phyloP scores from a whole-genome alignment of 257 asterid species.

The Thymus mandschuricus region DNA sequence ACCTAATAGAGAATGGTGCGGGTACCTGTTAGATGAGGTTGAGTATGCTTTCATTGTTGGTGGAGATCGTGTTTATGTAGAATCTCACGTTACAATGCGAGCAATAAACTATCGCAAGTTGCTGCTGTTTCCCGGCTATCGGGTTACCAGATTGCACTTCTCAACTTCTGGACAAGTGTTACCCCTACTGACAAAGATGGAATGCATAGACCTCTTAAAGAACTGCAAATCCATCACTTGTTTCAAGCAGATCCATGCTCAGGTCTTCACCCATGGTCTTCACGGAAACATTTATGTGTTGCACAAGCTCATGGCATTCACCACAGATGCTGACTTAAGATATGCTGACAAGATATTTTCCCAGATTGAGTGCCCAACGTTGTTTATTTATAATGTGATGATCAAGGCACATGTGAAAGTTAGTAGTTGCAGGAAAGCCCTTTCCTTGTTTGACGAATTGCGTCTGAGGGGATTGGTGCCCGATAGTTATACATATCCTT shows the following conservation, averaged over 20 bases:
- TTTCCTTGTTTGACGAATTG: constrained; percentile 70
- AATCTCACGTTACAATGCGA: constrained; percentile 25
- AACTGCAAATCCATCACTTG: constrained; percentile 62
- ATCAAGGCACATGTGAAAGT: constrained; percentile 62
- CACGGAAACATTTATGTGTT: constrained; percentile 61
- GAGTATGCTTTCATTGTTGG: background rate
- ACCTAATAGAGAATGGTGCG: background rate
- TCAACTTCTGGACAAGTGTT: constrained; percentile 33
- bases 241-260: constrained; percentile 72
- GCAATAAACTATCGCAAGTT: constrained; percentile 12
- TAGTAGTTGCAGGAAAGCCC: constrained; percentile 46
- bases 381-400: constrained; percentile 73
- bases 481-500: constrained; percentile 82
- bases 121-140: constrained; percentile 33
- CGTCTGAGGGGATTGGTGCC: constrained; percentile 63
- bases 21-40: constrained; percentile 1
- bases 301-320: constrained; percentile 72
- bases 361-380: constrained; percentile 49
- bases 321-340: constrained; percentile 45
- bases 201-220: constrained; percentile 61
- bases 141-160: constrained; percentile 35
- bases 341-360: constrained; percentile 63
- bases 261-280: constrained; percentile 56
- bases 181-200: constrained; percentile 40
- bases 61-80: constrained; percentile 2